Evolutionary conservation across 2,329 filamentous ascomycete species (phyloP), one percentile per base, ranked within the genome.

Genomic region (Fusarium camptoceras): DNA sequence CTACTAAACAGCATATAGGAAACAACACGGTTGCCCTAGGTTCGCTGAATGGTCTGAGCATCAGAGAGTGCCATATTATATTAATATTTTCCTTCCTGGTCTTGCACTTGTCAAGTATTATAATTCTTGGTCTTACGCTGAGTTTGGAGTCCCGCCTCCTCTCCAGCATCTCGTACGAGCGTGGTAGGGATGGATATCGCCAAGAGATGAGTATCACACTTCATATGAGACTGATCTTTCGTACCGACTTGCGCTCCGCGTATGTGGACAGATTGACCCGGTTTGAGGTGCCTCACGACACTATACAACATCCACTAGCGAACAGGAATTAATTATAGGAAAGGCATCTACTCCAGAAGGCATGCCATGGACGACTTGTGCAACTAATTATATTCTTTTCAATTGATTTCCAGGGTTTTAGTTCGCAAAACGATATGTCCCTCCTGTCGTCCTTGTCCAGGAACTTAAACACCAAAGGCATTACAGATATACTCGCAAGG

Each of bases 381-480:
- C 37, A 54, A 14, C 44, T 50, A 71, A 56, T 47, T 47, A 22
- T 49, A 12, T 39, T 50, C 43, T 16, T 46, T 47, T 55, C 22
- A 8, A 67, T 71, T 62, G 44, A 39, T 65, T 59, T 64, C 39
- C 46, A 59, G 47, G 54, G n/a, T 46, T 55, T 53, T 48, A 27
- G 20, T 42, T 56, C 42, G 46, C 41, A 51, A 72, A 73, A 71
- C 49, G 55, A 72, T 24, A 62, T 43, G 31, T 47, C 55, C 63
- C 56, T 61, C 71, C 54, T 64, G 59, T 67, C 63, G 60, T 63
- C 42, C 37, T 58, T 64, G 31, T 48, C 42, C 54, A 41, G 51
- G 67, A 59, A 63, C 47, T 51, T 65, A 54, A 74, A 74, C 64
- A 70, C 67, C 70, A 47, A 48, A 72, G 58, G 48, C 27, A 68